These are phyloP conservation scores for Crepidotus variabilis DNA, from an alignment of 768 basidiomycete species.

Conservation along the genomic window DNA sequence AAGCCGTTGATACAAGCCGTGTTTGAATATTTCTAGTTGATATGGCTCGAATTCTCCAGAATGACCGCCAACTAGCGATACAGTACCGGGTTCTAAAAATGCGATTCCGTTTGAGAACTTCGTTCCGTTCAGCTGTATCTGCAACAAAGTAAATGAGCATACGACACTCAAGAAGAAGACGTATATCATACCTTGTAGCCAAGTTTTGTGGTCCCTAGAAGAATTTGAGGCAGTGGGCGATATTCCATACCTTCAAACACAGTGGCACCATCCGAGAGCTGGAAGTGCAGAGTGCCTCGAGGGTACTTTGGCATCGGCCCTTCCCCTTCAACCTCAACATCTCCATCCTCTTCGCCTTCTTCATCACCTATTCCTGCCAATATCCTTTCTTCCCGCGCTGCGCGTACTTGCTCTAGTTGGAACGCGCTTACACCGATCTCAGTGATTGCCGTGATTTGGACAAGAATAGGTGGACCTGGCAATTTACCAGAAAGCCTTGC, in stretches of 20 bases:
- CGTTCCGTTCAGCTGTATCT: conserved; percentile 73
- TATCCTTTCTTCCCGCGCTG: conserved; percentile 60
- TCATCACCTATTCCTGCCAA: conserved; percentile 45
- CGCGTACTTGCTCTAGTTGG: conserved; percentile 64
- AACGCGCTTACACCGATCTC: conserved; percentile 87
- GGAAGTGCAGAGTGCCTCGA: conserved; percentile 70
- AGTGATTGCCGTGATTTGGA: conserved; percentile 74
- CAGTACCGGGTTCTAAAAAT: conserved; percentile 69
- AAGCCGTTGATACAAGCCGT: conserved; percentile 56
- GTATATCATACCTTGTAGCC: conserved; percentile 71
- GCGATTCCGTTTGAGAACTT: conserved; percentile 67
- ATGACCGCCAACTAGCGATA: conserved; percentile 55
- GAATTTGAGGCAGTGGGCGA: conserved; percentile 56
- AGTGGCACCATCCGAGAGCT: conserved; percentile 74
- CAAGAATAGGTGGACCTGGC: conserved; percentile 51
- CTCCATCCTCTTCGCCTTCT: conserved; percentile 48
- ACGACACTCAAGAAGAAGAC: background rate
- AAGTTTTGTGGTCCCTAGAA: conserved; percentile 71
- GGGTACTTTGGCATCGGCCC: conserved; percentile 82
- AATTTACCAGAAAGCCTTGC: conserved; percentile 31
- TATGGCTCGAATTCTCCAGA: conserved; percentile 62
- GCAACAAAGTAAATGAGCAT: conserved; percentile 2
- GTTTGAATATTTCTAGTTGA: conserved; percentile 57
- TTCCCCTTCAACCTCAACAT: conserved; percentile 60
- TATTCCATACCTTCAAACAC: conserved; percentile 78